Evolutionary conservation across 441 rosid genomes (phyloP).

Genomic region (Erodium texanum): DNA sequence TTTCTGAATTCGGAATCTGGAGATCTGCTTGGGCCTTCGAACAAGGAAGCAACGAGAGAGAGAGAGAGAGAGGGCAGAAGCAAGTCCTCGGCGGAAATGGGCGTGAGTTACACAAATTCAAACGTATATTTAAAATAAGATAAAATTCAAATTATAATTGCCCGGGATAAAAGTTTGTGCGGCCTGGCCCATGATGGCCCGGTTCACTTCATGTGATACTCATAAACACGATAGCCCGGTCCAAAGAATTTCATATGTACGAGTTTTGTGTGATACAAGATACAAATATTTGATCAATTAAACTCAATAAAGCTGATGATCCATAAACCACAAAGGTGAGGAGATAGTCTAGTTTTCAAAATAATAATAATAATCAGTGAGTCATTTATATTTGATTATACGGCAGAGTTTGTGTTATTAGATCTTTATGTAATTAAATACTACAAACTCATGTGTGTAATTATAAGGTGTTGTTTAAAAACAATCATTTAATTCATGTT

Average conservation of each 20-base stretch:
- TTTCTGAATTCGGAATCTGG: not conserved
- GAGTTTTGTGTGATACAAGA: too few relatives aligned
- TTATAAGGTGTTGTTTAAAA: too few relatives aligned
- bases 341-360: too few relatives aligned
- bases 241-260: not conserved
- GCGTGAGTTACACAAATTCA: not conserved
- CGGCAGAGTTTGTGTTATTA: too few relatives aligned
- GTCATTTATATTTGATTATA: too few relatives aligned
- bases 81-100: constrained; percentile 6
- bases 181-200: not conserved
- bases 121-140: not conserved
- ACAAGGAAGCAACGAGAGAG: not conserved
- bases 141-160: not conserved
- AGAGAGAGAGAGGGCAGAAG: not conserved
- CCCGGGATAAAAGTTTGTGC: not conserved
- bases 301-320: too few relatives aligned
- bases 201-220: not conserved
- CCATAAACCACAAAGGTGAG: too few relatives aligned
- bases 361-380: too few relatives aligned
- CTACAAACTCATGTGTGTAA: too few relatives aligned
- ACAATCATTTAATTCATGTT: too few relatives aligned
- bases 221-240: not conserved
- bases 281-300: too few relatives aligned
- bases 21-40: not conserved
- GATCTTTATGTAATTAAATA: too few relatives aligned